Conservation (phyloP, 306 rosid genomes). For the Quercus alba region DNA sequence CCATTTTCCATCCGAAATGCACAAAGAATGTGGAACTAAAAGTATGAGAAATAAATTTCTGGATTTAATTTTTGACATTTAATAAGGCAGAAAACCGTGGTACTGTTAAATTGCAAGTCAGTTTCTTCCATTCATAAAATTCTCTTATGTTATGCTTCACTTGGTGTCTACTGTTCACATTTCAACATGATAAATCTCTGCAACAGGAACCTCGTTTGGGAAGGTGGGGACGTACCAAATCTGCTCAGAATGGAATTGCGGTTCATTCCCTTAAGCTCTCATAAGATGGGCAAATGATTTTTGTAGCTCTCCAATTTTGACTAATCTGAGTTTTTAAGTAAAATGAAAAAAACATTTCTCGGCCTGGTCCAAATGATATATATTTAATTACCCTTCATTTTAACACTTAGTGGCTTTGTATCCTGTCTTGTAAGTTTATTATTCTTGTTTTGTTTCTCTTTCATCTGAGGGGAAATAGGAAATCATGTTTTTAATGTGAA, state of each 20-base stretch:
- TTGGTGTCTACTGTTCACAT: neutral
- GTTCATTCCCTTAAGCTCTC: conserved; percentile 63
- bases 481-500: too few relatives aligned
- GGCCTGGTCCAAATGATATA: neutral
- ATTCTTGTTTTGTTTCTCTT: too few relatives aligned
- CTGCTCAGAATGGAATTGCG: conserved; percentile 73
- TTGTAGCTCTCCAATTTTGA: conserved; percentile 57
- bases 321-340: conserved; percentile 6
- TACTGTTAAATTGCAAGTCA: neutral
- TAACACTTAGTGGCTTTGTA: too few relatives aligned
- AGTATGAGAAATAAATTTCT: neutral
- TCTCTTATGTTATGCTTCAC: neutral
- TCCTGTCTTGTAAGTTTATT: too few relatives aligned
- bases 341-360: neutral
- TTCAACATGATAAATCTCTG: conserved; percentile 5
- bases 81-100: neutral
- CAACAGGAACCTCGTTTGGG: conserved; percentile 93
- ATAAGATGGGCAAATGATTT: conserved; percentile 29
- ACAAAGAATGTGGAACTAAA: neutral
- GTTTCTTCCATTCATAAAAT: neutral
- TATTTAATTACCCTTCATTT: neutral
- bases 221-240: conserved; percentile 64
- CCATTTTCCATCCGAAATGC: neutral
- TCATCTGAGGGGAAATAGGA: too few relatives aligned
- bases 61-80: neutral